A percentile compares a stretch with the other conserved stretches of the same genome.
Conservation (phyloP, 2,329 filamentous ascomycete species). For the Hypoxylon sp. region DNA sequence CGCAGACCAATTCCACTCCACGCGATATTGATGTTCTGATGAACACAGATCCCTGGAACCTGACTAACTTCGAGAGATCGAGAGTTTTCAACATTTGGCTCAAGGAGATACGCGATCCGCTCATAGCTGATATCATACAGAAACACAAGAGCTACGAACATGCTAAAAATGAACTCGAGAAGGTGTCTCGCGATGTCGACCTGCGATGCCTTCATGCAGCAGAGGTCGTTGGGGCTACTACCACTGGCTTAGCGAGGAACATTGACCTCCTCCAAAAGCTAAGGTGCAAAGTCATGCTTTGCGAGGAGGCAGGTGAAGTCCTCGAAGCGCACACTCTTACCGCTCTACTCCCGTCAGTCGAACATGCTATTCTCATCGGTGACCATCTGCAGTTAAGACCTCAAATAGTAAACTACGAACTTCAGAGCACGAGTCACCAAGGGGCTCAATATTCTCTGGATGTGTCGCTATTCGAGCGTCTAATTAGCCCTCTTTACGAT, state of each 20-base stretch:
- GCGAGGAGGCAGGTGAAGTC: slow-evolving; percentile 78
- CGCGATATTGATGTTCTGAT: slow-evolving; percentile 34
- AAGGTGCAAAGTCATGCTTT: slow-evolving; percentile 70
- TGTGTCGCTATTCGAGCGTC: slow-evolving; percentile 72
- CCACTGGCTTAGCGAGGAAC: slow-evolving; percentile 69
- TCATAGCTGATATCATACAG: slow-evolving; percentile 31
- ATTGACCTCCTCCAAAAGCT: slow-evolving; percentile 65
- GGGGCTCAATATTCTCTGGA: slow-evolving; percentile 69
- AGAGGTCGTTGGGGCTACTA: slow-evolving; percentile 71
- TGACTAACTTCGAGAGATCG: slow-evolving; percentile 48
- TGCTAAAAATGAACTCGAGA: slow-evolving; percentile 47
- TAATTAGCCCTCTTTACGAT: slow-evolving; percentile 57
- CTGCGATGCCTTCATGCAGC: slow-evolving; percentile 58
- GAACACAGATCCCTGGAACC: slow-evolving; percentile 32
- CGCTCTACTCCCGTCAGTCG: slow-evolving; percentile 69
- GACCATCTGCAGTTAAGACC: slow-evolving; percentile 75
- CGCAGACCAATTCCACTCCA: slow-evolving; percentile 42
- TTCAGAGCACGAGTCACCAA: slow-evolving; percentile 65
- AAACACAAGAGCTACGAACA: slow-evolving; percentile 26
- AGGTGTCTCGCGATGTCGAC: slow-evolving; percentile 52
- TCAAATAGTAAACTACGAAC: slow-evolving; percentile 67
- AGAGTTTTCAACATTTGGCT: slow-evolving; percentile 54
- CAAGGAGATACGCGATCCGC: slow-evolving; percentile 44
- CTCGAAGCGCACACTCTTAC: slow-evolving; percentile 75
- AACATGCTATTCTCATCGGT: slow-evolving; percentile 75